Evolutionary conservation across 2,329 filamentous ascomycete genomes (phyloP), one percentile per base, ranked within the genome.

Genomic region (Cercospora zeina): DNA sequence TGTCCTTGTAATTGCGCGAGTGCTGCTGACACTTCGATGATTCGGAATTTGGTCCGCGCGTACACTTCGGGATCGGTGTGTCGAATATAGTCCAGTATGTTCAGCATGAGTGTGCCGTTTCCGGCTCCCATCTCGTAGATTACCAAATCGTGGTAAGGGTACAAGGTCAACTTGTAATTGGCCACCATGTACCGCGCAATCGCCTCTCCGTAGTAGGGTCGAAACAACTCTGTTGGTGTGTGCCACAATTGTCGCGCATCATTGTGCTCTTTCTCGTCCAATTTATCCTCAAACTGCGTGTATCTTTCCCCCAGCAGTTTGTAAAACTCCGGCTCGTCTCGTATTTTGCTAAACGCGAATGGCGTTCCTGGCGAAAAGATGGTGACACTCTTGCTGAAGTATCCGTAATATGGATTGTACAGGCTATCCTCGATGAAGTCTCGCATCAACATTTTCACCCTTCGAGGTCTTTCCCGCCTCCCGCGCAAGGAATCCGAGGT

Each of bases 91-190:
- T 99, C 93, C 65, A 99, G 84, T 62, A 99, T 93, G 77, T 99
- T 99, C 74, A 95, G 83, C 95, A 99, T 99, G 74, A 99, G 85
- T 0, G 96, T 99, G 65, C 95, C 95, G 71, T 96, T 93, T 70
- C 95, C 95, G 39, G 95, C 95, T 57, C 95, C 95, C 89, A 99
- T 96, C 76, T 99, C 95, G 83, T 97, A 99, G 76, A 99, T 96
- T 71, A 96, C 90, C 57, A 99, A 85, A 77, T 99, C 95, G 77
- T 97, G 88, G 80, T 97, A 97, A 2, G 95, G 95, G 75, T 95
- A 97, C 60, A 91, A 86, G 49, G 90, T 91, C 74, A 97, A 86
- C 75, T 95, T 92, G 83, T 99, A 99, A 80, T 99, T 97, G 68
- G 91, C 88, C 68, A 97, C 88, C 49, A 99, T 85, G 76, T 97